phyloP scores from a whole-genome alignment of 108 stramenopile species.

The Nitzschia putrida region DNA sequence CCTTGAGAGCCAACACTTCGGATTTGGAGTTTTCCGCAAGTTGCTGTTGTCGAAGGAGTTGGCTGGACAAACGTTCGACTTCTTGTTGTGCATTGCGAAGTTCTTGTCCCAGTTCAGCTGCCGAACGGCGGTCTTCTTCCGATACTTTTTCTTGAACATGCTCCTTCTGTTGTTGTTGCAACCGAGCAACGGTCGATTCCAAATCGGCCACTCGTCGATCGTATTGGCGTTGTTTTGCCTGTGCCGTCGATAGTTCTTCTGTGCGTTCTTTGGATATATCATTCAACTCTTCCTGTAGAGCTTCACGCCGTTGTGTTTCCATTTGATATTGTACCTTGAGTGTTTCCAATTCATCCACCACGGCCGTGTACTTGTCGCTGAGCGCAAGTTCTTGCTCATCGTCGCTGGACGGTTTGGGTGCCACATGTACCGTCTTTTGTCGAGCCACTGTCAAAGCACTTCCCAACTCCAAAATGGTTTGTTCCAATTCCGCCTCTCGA shows the following conservation, averaged over 20 bases:
- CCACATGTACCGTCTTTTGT: conserved; percentile 29
- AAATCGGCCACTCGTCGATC: conserved; percentile 71
- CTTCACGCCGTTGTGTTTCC: conserved; percentile 48
- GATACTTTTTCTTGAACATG: conserved; percentile 11
- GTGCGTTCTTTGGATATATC: conserved; percentile 72
- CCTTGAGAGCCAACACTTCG: conserved; percentile 73
- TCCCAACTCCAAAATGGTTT: conserved; percentile 73
- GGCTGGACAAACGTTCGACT: conserved; percentile 64
- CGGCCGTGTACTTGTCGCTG: conserved; percentile 39
- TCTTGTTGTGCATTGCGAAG: conserved; percentile 41
- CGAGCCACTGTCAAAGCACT: conserved; percentile 66
- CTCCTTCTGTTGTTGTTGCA: conserved; percentile 43
- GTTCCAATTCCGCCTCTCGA: conserved; percentile 80
- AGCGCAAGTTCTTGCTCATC: conserved; percentile 3
- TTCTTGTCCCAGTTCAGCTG: not conserved
- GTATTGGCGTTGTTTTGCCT: conserved; percentile 58
- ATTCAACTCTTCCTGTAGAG: conserved; percentile 65
- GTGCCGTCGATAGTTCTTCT: conserved; percentile 52
- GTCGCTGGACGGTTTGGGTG: not conserved
- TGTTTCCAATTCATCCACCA: conserved; percentile 54
- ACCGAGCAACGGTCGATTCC: conserved; percentile 48
- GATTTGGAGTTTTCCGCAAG: conserved; percentile 53
- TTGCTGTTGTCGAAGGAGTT: conserved; percentile 67
- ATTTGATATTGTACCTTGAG: conserved; percentile 50
- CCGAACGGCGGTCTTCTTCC: not conserved